Base-by-base conservation (phyloP, 2,329 filamentous ascomycete genomes). In the Fusarium sacchari region DNA sequence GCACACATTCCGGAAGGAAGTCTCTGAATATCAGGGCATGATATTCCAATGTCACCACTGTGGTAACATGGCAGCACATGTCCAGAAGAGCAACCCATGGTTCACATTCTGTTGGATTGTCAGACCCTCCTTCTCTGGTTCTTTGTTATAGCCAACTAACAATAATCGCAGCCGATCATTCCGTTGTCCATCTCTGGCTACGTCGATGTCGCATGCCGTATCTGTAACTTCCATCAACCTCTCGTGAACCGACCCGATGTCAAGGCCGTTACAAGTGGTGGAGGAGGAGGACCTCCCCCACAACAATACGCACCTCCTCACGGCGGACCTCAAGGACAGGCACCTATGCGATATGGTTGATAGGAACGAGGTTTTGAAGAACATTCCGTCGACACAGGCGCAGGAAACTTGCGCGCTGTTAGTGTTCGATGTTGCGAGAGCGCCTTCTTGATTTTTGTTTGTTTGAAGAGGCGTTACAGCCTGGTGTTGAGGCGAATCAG, bases 51-150 rank as follows among this genome's bases (percentile, higher is more conserved):
- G 90, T 77, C 87, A 90, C 80, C 90, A 92, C 81, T 92, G 90
- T 81, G 89, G 90, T 59, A 92, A 92, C 84, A 89, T 88, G 82
- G 85, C 86, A 6, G 90, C 85, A 20, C 85, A 84, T 69, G 89
- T 91, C 64, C 85, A 90, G 78, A 91, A 91, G 81, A 87, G 86
- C 66, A 86, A 91, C 67, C 90, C 90, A 46, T 94, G 92, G 91
- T 95, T 95, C 79, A 95, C 93, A 10, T 91, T 95, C 78, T 95
- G 93, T 86, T 94, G 93, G 82, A 82, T 94, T 60, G 89, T 91
- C 82, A 78, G 88, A 84, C 15, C 26, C 1, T 13, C 28, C 52
- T 34, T 20, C 39, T 30, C 20, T 28, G n/a, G 15, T 15, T 14
- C 14, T 49, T 59, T 37, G 11, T 53, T 28, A 14, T 36, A 44